Evolutionary conservation across 139 green algal genomes (phyloP).

Genomic region (Chlorella sorokiniana): DNA sequence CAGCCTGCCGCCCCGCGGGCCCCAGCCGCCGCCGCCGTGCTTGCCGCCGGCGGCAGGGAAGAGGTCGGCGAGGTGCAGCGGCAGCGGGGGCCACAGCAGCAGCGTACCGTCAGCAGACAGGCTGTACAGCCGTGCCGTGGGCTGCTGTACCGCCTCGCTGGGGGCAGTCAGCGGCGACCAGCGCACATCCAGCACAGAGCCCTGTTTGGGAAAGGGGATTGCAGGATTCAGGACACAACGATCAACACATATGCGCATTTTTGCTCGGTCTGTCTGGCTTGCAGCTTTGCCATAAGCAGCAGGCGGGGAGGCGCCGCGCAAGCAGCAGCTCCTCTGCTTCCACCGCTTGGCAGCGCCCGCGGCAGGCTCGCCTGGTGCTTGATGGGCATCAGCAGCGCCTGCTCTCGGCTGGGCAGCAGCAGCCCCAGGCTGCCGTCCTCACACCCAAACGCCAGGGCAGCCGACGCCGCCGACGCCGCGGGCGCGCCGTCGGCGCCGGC

Average conservation of each 20-base stretch:
- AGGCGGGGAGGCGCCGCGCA: too few relatives aligned
- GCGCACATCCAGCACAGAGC: not conserved
- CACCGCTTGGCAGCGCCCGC: not conserved
- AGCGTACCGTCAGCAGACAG: constrained; percentile 34
- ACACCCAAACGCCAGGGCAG: constrained; percentile 41
- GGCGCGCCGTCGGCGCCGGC: not conserved
- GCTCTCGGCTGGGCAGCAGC: constrained; percentile 8
- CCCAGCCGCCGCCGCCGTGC: not conserved
- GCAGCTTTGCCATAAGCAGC: not conserved
- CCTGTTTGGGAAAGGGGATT: not conserved
- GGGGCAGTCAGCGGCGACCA: not conserved
- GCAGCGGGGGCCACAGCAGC: constrained; percentile 21
- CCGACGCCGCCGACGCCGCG: not conserved
- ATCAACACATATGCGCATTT: not conserved
- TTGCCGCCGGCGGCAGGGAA: not conserved
- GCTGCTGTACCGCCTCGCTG: not conserved
- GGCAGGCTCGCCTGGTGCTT: constrained; percentile 22
- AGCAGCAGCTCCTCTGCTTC: not conserved
- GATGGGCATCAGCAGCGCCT: constrained; percentile 18
- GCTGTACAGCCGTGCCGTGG: constrained; percentile 8
- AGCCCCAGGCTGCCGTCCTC: constrained; percentile 40
- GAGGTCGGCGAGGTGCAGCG: constrained; percentile 8
- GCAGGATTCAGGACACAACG: not conserved
- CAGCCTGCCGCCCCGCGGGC: not conserved
- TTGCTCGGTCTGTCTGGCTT: too few relatives aligned